phyloP scores from a whole-genome alignment of 208 protist species.

The Naegleria fowleri region DNA sequence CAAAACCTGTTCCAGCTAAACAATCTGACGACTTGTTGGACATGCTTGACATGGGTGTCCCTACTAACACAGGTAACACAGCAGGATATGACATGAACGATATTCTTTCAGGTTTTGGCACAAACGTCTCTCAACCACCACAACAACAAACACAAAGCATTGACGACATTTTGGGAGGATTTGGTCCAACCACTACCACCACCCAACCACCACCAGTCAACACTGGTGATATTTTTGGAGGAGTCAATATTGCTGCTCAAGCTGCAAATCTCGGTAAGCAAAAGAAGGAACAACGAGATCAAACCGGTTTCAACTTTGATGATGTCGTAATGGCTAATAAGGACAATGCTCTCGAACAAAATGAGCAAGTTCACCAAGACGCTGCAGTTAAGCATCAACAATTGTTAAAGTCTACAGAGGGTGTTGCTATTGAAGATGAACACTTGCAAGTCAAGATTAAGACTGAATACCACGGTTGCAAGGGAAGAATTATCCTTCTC shows the following conservation, averaged over 20 bases:
- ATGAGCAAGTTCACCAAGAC: not conserved
- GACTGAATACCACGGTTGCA: conserved; percentile 3
- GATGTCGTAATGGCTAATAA: not conserved
- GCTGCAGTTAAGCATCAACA: not conserved
- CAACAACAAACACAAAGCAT: not conserved
- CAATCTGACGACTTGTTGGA: not conserved
- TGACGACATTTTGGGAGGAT: not conserved
- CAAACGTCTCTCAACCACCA: not conserved
- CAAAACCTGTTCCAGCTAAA: too few relatives aligned
- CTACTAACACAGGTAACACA: not conserved
- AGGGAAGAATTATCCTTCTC: not conserved
- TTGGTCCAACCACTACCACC: not conserved
- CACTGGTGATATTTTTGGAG: not conserved
- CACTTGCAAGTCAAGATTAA: conserved; percentile 16
- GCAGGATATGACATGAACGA: not conserved
- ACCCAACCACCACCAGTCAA: not conserved
- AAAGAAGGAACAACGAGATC: conserved; percentile 1
- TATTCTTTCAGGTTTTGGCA: not conserved
- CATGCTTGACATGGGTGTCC: not conserved
- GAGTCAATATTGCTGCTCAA: not conserved
- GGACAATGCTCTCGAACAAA: not conserved
- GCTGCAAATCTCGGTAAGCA: not conserved
- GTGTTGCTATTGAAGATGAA: conserved; percentile 18
- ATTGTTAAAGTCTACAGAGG: not conserved
- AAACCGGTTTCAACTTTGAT: not conserved